These are phyloP conservation scores for Theileria annulata DNA, from an alignment of 169 alveolate genomes.

Conservation along the genomic window DNA sequence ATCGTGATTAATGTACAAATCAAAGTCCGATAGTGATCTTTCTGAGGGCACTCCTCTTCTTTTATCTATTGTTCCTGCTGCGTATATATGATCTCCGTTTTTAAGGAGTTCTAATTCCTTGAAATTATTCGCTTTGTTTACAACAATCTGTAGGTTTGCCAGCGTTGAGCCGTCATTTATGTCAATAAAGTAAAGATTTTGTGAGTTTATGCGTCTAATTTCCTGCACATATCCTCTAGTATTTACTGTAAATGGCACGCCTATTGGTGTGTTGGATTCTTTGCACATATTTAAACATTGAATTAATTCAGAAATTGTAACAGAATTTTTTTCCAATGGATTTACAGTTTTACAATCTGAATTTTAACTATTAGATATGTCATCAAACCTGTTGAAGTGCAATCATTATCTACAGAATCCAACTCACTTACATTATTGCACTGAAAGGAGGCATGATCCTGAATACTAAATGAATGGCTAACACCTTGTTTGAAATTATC, in stretches of 20 bases:
- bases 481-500: no score
- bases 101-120: slow-evolving; percentile 68
- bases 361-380: background rate
- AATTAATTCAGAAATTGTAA: background rate
- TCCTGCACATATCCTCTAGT: slow-evolving; percentile 68
- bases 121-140: slow-evolving; percentile 70
- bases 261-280: background rate
- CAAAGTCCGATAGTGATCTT: slow-evolving; percentile 62
- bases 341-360: background rate
- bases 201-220: slow-evolving; percentile 79
- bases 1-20: slow-evolving; percentile 53
- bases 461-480: no score
- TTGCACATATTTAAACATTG: background rate
- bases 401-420: no score
- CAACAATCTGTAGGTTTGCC: slow-evolving; percentile 79
- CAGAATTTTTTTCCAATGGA: background rate
- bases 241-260: slow-evolving; percentile 11
- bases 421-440: no score
- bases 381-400: no score
- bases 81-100: slow-evolving; percentile 82
- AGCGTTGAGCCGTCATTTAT: slow-evolving; percentile 86
- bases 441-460: no score
- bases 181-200: slow-evolving; percentile 81
- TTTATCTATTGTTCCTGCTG: slow-evolving; percentile 78
- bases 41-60: slow-evolving; percentile 75